Base-by-base conservation (phyloP, 1,139 yeast genomes). In the Candida dubliniensis region DNA sequence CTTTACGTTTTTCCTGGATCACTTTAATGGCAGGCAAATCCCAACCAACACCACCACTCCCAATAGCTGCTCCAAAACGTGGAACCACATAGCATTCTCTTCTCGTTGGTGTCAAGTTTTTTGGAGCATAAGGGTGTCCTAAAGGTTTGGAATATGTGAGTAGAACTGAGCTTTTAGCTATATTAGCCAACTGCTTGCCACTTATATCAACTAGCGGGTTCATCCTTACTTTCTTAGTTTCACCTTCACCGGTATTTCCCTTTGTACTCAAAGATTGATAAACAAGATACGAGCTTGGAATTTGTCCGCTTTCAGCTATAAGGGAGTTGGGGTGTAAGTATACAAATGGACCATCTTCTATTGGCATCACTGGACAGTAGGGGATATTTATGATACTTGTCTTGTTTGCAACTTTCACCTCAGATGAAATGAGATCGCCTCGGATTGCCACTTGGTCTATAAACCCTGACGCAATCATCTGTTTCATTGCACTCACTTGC, bases 21-120 rank as follows among this genome's bases (percentile, higher is more conserved):
- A 90, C 95, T 59, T 88, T 85, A 25, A 84, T 70, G 1, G 89
- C 96, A 4, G 96, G 96, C 41, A 91, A 67, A 57, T 91, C 97
- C 96, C 96, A 91, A 8, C 96, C 96, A 25, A 87, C 76, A 23
- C 90, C 88, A 26, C 96, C 96, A 31, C 83, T 77, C 3, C 96
- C 95, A 35, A 85, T 72, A 7, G 84, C 77, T 9, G 96, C 91
- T 9, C 98, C 98, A 60, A 87, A 82, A 45, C 96, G 68, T 0
- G 98, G 98, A 37, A 90, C 84, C 23, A 91, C 96, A 66, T 89
- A 90, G 53, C 96, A 88, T 56, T 87, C 93, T 53, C 97, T 70
- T 54, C 81, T 83, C 1, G 81, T 78, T 0, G 87, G 69, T 1
- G 80, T 67, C 13, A 87, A 57, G 52, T 74, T 70, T 56, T 84